phyloP scores from a whole-genome alignment of 2,329 filamentous ascomycete species.

The Exophiala sideris region DNA sequence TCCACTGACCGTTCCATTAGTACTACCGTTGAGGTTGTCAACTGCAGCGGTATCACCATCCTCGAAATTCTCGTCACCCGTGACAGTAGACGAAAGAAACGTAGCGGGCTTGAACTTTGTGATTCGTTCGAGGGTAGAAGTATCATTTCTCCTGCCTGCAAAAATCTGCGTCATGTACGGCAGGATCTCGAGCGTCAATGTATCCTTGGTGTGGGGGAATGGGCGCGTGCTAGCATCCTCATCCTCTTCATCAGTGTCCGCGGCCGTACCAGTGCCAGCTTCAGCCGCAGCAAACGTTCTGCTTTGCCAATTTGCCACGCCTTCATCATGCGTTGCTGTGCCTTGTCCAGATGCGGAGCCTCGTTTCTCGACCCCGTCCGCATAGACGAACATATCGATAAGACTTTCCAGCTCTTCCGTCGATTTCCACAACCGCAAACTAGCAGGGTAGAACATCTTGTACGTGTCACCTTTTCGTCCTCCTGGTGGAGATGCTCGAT shows the following conservation, averaged over 20 bases:
- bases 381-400: constrained; percentile 66
- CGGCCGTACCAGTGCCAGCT: neutral
- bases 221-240: constrained; percentile 22
- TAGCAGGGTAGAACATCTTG: constrained; percentile 90
- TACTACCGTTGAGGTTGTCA: constrained; percentile 38
- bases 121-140: constrained; percentile 64
- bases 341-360: constrained; percentile 35
- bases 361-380: constrained; percentile 43
- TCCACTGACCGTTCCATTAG: neutral
- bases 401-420: constrained; percentile 77
- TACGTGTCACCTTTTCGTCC: constrained; percentile 56
- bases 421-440: constrained; percentile 76
- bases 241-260: constrained; percentile 5
- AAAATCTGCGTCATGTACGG: constrained; percentile 75
- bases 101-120: constrained; percentile 52
- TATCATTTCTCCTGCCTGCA: constrained; percentile 35
- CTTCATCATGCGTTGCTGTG: constrained; percentile 36
- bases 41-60: constrained; percentile 43
- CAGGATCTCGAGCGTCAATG: constrained; percentile 78
- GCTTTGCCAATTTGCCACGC: constrained; percentile 39
- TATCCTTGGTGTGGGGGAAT: constrained; percentile 57
- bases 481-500: constrained; percentile 49
- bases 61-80: constrained; percentile 45
- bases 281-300: constrained; percentile 13
- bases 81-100: constrained; percentile 33